phyloP scores from a whole-genome alignment of 1,284 basidiomycete species.

The Papiliotrema flavescens region DNA sequence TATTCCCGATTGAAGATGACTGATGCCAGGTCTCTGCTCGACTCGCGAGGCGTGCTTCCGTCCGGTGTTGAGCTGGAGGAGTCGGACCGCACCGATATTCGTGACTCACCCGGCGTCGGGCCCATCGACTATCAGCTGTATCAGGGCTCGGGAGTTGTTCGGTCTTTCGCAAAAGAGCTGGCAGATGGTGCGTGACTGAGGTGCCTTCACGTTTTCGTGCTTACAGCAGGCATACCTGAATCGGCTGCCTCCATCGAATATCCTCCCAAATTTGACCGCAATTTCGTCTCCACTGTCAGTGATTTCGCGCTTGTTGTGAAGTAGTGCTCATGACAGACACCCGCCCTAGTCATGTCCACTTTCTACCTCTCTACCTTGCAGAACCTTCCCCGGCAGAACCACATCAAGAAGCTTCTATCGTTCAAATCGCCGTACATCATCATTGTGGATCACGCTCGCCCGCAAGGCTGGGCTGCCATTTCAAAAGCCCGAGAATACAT shows the following conservation, averaged over 20 bases:
- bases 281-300: slow-evolving; percentile 8
- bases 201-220: neutral
- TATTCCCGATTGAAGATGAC: slow-evolving; percentile 7
- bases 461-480: slow-evolving; percentile 73
- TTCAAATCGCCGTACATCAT: slow-evolving; percentile 55
- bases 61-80: neutral
- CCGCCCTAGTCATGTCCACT: slow-evolving; percentile 74
- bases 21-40: slow-evolving; percentile 12
- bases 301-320: slow-evolving; percentile 2
- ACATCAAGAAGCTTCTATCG: slow-evolving; percentile 22
- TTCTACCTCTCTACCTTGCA: slow-evolving; percentile 75
- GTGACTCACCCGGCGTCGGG: neutral
- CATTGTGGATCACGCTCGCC: slow-evolving; percentile 79
- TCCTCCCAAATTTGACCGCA: slow-evolving; percentile 17
- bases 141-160: slow-evolving; percentile 4
- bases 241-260: slow-evolving; percentile 2
- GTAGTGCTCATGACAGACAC: slow-evolving; percentile 8
- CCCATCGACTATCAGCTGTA: slow-evolving; percentile 4
- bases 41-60: slow-evolving; percentile 7
- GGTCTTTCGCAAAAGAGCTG: neutral
- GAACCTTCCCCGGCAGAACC: slow-evolving; percentile 54
- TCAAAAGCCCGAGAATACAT: slow-evolving; percentile 78
- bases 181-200: neutral
- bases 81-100: neutral
- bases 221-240: slow-evolving; percentile 9